Evolutionary conservation across 1,284 basidiomycete species (phyloP), one percentile per base, ranked within the genome.

Genomic region (Xerocomus nothofagi): DNA sequence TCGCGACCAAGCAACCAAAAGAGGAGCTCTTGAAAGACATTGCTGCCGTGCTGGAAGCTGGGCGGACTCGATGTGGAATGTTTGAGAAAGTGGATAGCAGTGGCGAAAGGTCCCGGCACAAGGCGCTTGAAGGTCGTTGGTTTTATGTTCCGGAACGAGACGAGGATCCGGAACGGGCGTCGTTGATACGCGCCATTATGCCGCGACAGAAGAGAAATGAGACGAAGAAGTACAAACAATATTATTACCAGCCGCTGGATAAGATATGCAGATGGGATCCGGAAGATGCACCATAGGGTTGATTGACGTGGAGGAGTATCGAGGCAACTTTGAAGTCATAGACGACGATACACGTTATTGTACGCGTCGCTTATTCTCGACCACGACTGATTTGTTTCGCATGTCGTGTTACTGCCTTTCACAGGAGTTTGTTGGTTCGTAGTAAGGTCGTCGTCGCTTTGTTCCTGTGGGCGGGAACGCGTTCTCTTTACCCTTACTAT

Each of bases 181-280:
- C 70, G 51, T 66, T 89, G 46, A 76, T 88, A 46, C 67, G 72
- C 53, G 82, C 79, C 52, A 80, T 88, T 73, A 86, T 88, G 83
- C 84, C 85, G 3, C 79, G 85, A 15, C 84, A 75, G 49, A 88
- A 88, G 68, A 70, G 88, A 49, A 81, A 68, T 43, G 85, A 81
- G 68, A 88, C 86, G 64, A 88, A 82, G 75, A 84, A 86, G 69
- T 85, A 84, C 54, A 90, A 90, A 66, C 84, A 88, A 65, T 90
- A 90, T 69, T 90, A 89, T 68, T 90, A 82, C 72, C 76, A 75
- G 33, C 87, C 87, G 12, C 61, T 85, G 52, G 79, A 69, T 27
- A 84, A 81, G 66, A 78, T 81, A n/a, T 76, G 78, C 39, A 70
- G 76, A 54, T 84, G 82, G 82, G 81, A 84, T 66, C 67, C 75